Evolutionary conservation across 139 green algal species (phyloP).

Genomic region (Coelastrella sp.): DNA sequence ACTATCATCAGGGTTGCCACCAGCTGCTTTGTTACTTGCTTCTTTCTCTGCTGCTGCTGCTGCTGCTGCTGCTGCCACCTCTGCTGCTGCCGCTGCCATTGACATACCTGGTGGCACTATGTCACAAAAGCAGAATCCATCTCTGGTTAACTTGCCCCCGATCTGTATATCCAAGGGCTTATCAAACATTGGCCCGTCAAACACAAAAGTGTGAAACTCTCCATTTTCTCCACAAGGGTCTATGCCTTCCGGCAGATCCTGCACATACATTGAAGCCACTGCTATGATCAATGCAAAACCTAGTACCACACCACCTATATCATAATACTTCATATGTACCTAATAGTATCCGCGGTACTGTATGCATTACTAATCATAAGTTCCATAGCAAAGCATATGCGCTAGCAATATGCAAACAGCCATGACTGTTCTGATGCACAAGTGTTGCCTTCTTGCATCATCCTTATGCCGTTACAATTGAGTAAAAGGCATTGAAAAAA

Average conservation of each 20-base stretch:
- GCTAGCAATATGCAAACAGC: no score
- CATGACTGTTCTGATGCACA: neutral
- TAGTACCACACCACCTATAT: neutral
- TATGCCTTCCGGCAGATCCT: slow-evolving; percentile 20
- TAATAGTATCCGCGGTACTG: neutral
- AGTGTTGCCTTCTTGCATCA: no score
- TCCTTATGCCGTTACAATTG: neutral
- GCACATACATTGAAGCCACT: neutral
- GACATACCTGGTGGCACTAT: neutral
- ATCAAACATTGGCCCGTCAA: slow-evolving; percentile 42
- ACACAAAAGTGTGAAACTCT: slow-evolving; percentile 53
- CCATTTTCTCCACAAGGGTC: slow-evolving; percentile 53
- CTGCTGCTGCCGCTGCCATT: neutral
- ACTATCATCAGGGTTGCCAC: neutral
- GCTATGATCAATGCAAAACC: neutral
- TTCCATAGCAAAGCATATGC: no score
- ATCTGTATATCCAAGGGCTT: neutral
- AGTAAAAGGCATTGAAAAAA: neutral
- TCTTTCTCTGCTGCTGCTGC: neutral
- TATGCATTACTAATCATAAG: no score
- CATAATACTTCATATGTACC: neutral
- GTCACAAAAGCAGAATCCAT: slow-evolving; percentile 51
- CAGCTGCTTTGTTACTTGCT: neutral
- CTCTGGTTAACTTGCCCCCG: slow-evolving; percentile 33
- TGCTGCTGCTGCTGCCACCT: slow-evolving; percentile 13